These are phyloP conservation scores for Osmozyma mogii DNA, from an alignment of 805 yeast genomes.

Conservation along the genomic window DNA sequence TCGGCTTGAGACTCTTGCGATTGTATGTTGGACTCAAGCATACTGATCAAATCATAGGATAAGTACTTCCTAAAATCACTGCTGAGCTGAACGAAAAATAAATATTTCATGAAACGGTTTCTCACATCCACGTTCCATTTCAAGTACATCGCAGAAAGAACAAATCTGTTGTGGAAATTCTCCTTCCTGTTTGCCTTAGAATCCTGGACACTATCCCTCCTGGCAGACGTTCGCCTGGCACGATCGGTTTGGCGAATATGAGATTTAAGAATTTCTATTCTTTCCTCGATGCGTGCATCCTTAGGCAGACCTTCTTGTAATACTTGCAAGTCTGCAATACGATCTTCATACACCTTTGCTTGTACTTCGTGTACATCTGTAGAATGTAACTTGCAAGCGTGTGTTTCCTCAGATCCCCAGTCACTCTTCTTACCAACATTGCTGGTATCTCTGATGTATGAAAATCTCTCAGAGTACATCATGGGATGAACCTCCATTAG, in stretches of 20 bases:
- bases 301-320: conserved; percentile 4
- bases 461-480: conserved; percentile 58
- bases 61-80: conserved; percentile 21
- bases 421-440: conserved; percentile 5
- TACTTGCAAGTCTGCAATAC: conserved; percentile 20
- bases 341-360: conserved; percentile 16
- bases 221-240: conserved; percentile 2
- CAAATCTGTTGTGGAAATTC: conserved; percentile 30
- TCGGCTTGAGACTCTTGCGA: conserved; percentile 1
- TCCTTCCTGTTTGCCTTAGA: conserved; percentile 5
- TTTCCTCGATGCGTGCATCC: no score
- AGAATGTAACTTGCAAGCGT: conserved; percentile 21
- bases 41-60: conserved; percentile 26
- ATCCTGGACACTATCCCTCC: conserved; percentile 3
- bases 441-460: conserved; percentile 58
- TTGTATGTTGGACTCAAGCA: conserved; percentile 18
- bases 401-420: conserved; percentile 20
- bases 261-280: conserved; percentile 16
- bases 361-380: conserved; percentile 22
- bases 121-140: conserved; percentile 35
- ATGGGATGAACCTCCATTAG: conserved; percentile 50
- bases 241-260: conserved; percentile 9
- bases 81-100: conserved; percentile 28
- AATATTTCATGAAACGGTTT: conserved; percentile 25
- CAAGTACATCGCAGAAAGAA: conserved; percentile 30